These are phyloP conservation scores for Fusarium sarcochroum DNA, from an alignment of 2,329 filamentous ascomycete genomes.

Conservation along the genomic window DNA sequence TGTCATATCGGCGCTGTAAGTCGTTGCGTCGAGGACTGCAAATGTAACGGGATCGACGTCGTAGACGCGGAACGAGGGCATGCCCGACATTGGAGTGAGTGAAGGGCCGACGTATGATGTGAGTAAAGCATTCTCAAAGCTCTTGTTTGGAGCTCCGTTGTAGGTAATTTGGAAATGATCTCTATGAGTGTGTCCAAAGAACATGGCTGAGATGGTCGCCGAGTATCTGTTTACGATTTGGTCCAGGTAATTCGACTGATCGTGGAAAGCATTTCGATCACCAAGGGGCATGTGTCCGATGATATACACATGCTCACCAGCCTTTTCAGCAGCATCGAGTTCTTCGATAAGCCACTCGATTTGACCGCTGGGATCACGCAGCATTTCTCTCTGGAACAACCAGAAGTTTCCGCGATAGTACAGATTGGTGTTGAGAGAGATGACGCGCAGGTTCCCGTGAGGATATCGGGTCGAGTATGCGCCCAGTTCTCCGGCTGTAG, in stretches of 20 bases:
- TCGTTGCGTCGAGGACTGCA: conserved; percentile 66
- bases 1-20: conserved; percentile 68
- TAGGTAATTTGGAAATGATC: conserved; percentile 71
- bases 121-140: conserved; percentile 60
- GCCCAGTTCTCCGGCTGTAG: conserved; percentile 58
- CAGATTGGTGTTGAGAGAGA: conserved; percentile 72
- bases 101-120: conserved; percentile 69
- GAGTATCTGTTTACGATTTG: conserved; percentile 68
- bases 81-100: conserved; percentile 68
- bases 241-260: conserved; percentile 66
- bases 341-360: conserved; percentile 68
- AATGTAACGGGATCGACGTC: conserved; percentile 70
- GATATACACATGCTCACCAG: conserved; percentile 68
- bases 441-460: conserved; percentile 65
- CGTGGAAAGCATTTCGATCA: conserved; percentile 64
- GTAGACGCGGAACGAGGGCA: conserved; percentile 71
- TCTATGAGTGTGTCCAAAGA: conserved; percentile 70
- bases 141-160: conserved; percentile 59
- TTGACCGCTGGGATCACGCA: conserved; percentile 65
- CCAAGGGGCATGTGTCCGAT: conserved; percentile 71
- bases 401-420: conserved; percentile 72
- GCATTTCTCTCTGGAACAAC: conserved; percentile 65
- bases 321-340: conserved; percentile 66
- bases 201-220: conserved; percentile 67
- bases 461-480: conserved; percentile 64